phyloP scores from a whole-genome alignment of 345 rosid genomes.

The Triadica sebifera region DNA sequence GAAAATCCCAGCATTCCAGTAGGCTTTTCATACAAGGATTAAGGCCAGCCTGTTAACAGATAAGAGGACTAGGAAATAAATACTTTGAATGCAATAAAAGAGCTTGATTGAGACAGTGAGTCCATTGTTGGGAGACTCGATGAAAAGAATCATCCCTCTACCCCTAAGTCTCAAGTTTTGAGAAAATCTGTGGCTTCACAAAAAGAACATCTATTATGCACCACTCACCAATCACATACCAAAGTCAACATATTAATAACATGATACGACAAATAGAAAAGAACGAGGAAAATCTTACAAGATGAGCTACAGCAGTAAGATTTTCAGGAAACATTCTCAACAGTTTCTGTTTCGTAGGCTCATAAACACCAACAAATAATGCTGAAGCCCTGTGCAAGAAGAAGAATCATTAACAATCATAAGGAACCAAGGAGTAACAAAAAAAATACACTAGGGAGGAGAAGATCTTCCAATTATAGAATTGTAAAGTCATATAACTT shows the following conservation, averaged over 20 bases:
- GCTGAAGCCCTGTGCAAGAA: conserved; percentile 76
- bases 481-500: neutral
- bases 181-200: neutral
- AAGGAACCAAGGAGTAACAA: neutral
- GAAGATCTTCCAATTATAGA: neutral
- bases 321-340: conserved; percentile 73
- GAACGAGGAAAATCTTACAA: conserved; percentile 41
- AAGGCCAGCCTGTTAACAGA: no score
- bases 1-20: neutral
- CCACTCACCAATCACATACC: neutral
- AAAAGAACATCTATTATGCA: neutral
- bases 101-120: no score
- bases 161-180: no score
- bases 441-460: neutral
- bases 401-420: conserved; percentile 14
- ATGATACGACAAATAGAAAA: neutral
- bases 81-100: no score
- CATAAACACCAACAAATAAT: conserved; percentile 87
- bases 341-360: conserved; percentile 88
- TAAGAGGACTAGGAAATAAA: no score
- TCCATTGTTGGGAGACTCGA: no score
- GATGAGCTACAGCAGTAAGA: conserved; percentile 83
- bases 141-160: no score
- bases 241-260: neutral
- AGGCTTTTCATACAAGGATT: neutral